Conservation (phyloP, 345 rosid genomes). For the Euphorbia lathyris region DNA sequence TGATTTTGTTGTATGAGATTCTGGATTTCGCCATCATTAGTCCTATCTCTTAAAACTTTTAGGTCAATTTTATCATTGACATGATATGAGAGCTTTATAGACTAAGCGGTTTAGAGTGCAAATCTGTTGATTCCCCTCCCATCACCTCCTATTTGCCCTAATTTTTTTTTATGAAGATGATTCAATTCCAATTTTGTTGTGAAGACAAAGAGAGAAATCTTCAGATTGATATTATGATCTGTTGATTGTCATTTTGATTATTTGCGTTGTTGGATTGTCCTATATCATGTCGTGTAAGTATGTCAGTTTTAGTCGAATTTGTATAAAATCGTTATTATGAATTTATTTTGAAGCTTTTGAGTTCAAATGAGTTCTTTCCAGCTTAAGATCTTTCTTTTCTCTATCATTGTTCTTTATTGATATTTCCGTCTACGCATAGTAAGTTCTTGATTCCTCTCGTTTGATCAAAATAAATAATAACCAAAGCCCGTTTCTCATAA, state of each 20-base stretch:
- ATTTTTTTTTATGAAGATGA: background rate
- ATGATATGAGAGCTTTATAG: too few relatives aligned
- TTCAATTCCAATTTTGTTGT: constrained; percentile 7
- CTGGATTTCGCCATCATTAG: too few relatives aligned
- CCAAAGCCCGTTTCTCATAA: background rate
- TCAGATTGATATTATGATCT: constrained; percentile 13
- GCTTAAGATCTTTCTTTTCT: background rate
- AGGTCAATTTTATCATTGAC: too few relatives aligned
- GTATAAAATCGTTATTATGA: background rate
- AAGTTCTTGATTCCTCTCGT: background rate
- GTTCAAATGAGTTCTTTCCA: background rate
- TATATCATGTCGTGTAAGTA: constrained; percentile 86
- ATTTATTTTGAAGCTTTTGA: background rate
- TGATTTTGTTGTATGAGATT: too few relatives aligned
- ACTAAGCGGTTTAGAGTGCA: too few relatives aligned
- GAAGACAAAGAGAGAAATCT: background rate
- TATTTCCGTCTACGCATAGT: background rate
- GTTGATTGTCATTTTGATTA: constrained; percentile 53
- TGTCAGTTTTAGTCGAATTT: background rate
- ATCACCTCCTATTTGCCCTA: constrained; percentile 4
- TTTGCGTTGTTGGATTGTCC: constrained; percentile 90
- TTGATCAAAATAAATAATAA: background rate
- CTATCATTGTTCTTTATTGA: background rate
- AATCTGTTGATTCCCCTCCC: background rate
- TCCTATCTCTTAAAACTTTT: too few relatives aligned